Evolutionary conservation across 257 asterid genomes (phyloP), one percentile per base, ranked within the genome.

Genomic region (Capsicum chinense): DNA sequence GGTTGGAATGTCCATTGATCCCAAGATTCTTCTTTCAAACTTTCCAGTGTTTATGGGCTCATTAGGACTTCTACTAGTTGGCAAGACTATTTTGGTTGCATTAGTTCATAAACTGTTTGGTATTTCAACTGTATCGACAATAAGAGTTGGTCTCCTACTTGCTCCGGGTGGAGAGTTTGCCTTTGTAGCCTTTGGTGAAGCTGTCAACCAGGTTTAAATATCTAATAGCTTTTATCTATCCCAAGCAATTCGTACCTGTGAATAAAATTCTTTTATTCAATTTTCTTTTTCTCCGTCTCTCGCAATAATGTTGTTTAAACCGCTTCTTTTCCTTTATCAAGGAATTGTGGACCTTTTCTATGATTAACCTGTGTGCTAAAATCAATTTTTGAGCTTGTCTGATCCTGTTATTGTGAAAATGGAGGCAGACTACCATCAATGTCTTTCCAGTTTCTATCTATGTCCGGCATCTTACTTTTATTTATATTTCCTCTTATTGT

Each of bases 161-260:
- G 99, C 99, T 85, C 99, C 99, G 2, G 98, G 99, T 80, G 99
- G 99, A 83, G 99, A 97, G 84, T 97, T 97, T 89, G 99, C 98
- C 48, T 97, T 97, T 83, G 98, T 97, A 81, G 99, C 99, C 79
- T 97, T 97, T 90, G 99, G 99, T 86, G 99, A 97, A 90, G 99
- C 99, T 85, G 99, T 95, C 88, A 97, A 93, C 85, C 99, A 97
- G 98, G 99, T 97, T 87, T 26, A 57, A 66, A 62, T 39, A 82
- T 74, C 37, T 85, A 35, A 59, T 68, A 54, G 81, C 14, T 26
- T 74, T 76, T 52, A 14, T 15, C 48, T 7, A 21, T 26, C 42
- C 52, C 81, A 7, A 76, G 81, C 81, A 76, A 76, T 87, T 82
- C 79, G 59, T 39, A 76, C 62, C 79, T 54, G 69, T 50, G 42